phyloP scores from a whole-genome alignment of 345 rosid genomes.

The Acer campestre region DNA sequence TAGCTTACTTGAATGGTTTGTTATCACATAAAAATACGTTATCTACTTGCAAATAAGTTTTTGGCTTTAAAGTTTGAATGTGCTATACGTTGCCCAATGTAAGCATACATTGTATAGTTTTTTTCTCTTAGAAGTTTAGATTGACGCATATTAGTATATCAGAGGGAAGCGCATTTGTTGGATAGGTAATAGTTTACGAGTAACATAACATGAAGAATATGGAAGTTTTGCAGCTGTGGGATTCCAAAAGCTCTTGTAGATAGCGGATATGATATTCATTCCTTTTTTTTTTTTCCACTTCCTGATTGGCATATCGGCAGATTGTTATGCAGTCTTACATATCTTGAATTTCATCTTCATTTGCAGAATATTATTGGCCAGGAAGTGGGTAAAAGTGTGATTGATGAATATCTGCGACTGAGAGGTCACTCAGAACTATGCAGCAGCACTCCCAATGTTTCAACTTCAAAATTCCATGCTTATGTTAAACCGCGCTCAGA shows the following conservation, averaged over 20 bases:
- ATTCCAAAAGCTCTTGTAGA: not conserved
- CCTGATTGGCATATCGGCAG: not conserved
- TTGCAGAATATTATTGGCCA: slow-evolving; percentile 81
- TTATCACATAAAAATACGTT: not conserved
- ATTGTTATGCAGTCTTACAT: not conserved
- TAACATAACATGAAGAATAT: not conserved
- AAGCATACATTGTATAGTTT: not conserved
- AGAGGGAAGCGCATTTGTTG: not conserved
- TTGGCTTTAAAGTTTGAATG: not conserved
- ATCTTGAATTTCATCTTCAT: slow-evolving; percentile 16
- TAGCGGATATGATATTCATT: not conserved
- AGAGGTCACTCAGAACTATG: slow-evolving; percentile 60
- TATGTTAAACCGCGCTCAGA: slow-evolving; percentile 76
- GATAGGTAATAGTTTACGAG: not conserved
- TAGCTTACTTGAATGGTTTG: not conserved
- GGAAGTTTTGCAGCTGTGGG: not conserved
- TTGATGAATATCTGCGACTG: slow-evolving; percentile 67
- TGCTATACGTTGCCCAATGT: not conserved
- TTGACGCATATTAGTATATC: not conserved
- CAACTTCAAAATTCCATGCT: slow-evolving; percentile 61
- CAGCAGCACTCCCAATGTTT: slow-evolving; percentile 33
- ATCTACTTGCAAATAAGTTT: not conserved
- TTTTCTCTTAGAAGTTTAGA: slow-evolving; percentile 7
- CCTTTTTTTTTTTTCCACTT: not conserved
- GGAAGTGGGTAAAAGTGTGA: slow-evolving; percentile 69